A percentile compares a stretch with the other conserved stretches of the same genome.
These are phyloP conservation scores for Aspergillus cristatus DNA, from an alignment of 495 filamentous ascomycete genomes.

Conservation along the genomic window DNA sequence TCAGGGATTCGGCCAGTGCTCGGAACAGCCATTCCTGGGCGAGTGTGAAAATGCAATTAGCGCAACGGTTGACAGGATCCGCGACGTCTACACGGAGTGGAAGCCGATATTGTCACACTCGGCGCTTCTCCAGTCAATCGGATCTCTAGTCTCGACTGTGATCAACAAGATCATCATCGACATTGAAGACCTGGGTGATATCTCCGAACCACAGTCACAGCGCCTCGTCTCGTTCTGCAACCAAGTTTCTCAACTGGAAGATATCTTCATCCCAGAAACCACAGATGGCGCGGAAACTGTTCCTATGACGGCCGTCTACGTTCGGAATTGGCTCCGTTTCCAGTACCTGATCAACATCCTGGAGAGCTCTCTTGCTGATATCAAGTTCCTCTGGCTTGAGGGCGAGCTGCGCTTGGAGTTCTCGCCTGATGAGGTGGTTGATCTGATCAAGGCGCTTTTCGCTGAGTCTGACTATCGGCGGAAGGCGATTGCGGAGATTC, in stretches of 20 bases:
- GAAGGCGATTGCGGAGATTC: slow-evolving; percentile 72
- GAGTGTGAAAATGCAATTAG: slow-evolving; percentile 66
- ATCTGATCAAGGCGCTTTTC: slow-evolving; percentile 82
- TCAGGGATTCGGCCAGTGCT: slow-evolving; percentile 55
- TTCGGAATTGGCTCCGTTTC: slow-evolving; percentile 77
- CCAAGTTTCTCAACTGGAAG: slow-evolving; percentile 59
- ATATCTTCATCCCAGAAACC: slow-evolving; percentile 59
- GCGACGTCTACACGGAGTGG: slow-evolving; percentile 65
- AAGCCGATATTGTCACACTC: slow-evolving; percentile 70
- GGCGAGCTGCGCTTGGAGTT: slow-evolving; percentile 79
- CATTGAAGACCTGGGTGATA: slow-evolving; percentile 76
- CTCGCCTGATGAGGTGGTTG: slow-evolving; percentile 71
- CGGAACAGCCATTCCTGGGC: slow-evolving; percentile 48
- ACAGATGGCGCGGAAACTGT: slow-evolving; percentile 29
- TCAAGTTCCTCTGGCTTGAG: slow-evolving; percentile 80
- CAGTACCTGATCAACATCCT: slow-evolving; percentile 83
- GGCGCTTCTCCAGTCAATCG: slow-evolving; percentile 74
- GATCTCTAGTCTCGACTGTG: slow-evolving; percentile 70
- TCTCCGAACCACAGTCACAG: slow-evolving; percentile 80
- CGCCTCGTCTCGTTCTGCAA: slow-evolving; percentile 65
- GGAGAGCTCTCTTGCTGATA: slow-evolving; percentile 81
- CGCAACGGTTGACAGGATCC: slow-evolving; percentile 57
- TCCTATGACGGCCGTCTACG: slow-evolving; percentile 69
- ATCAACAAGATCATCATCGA: slow-evolving; percentile 75
- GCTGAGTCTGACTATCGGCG: slow-evolving; percentile 75